Percentiles rank a stretch among this genome's conserved stretches.
phyloP scores from a whole-genome alignment of 768 basidiomycete genomes.

The Gymnopilus dilepis region DNA sequence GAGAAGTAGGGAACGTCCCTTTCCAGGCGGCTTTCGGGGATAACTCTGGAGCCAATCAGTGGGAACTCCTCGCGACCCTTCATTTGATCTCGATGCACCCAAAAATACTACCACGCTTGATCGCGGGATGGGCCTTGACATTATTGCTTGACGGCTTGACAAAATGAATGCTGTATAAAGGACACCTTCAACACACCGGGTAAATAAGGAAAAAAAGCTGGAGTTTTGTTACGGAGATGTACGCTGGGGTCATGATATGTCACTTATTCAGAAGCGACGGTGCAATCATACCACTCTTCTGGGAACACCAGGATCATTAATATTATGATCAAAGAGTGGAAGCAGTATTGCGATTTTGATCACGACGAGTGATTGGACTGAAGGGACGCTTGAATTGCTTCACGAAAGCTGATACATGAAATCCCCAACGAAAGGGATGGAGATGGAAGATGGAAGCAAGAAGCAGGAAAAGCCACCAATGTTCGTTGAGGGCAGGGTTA shows the following conservation, averaged over 20 bases:
- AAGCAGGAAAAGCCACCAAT: conserved; percentile 7
- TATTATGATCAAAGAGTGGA: conserved; percentile 6
- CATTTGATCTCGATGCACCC: conserved; percentile 15
- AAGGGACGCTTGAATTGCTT: not conserved
- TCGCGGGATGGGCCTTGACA: conserved; percentile 22
- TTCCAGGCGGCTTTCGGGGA: conserved; percentile 18
- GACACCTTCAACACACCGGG: not conserved
- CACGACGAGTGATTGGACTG: conserved; percentile 9
- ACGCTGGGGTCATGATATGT: conserved; percentile 9
- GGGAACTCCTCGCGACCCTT: conserved; percentile 16
- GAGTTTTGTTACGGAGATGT: conserved; percentile 9
- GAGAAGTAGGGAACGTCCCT: conserved; percentile 12
- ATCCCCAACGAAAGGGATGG: conserved; percentile 3
- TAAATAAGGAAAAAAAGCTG: not conserved
- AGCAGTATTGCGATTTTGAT: conserved; percentile 8
- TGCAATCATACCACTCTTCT: conserved; percentile 5
- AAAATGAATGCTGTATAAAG: conserved; percentile 15
- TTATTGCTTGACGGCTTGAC: conserved; percentile 10
- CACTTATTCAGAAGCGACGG: conserved; percentile 2
- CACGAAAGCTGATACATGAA: conserved; percentile 9
- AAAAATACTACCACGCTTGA: conserved; percentile 18
- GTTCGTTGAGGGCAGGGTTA: not conserved
- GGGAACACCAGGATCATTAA: conserved; percentile 15
- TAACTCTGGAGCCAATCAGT: conserved; percentile 26
- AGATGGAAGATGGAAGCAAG: conserved; percentile 11